Conservation (phyloP, 345 rosid species). For the Camelina sativa region DNA sequence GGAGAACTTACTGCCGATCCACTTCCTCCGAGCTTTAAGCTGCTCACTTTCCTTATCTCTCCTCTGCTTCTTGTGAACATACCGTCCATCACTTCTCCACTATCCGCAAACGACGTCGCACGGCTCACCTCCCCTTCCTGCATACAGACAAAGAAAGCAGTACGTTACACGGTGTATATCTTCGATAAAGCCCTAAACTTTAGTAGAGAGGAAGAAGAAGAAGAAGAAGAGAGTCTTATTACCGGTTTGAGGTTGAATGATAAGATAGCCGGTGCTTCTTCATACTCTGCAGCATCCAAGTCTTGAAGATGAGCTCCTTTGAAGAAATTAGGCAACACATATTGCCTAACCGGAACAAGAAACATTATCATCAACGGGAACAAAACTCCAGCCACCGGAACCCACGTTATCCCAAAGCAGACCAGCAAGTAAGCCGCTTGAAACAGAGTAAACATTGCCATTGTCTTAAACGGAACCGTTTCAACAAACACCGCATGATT, state of each 20-base stretch:
- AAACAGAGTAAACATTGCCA: slow-evolving; percentile 73
- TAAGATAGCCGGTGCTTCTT: slow-evolving; percentile 77
- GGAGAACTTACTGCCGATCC: slow-evolving; percentile 47
- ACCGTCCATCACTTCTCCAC: slow-evolving; percentile 78
- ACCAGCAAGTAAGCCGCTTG: slow-evolving; percentile 75
- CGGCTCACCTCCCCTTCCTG: slow-evolving; percentile 73
- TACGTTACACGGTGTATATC: not conserved
- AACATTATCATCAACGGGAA: slow-evolving; percentile 93
- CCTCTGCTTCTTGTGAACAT: slow-evolving; percentile 88
- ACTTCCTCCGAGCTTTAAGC: slow-evolving; percentile 53
- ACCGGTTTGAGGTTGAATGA: slow-evolving; percentile 70
- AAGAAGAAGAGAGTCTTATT: slow-evolving; percentile 29
- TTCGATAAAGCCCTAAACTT: not conserved
- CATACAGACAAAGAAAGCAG: not conserved
- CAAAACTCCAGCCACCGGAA: slow-evolving; percentile 89
- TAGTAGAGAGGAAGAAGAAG: slow-evolving; percentile 12
- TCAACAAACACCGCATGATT: slow-evolving; percentile 82
- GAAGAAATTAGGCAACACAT: slow-evolving; percentile 79
- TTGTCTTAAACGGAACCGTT: slow-evolving; percentile 86
- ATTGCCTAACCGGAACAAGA: slow-evolving; percentile 87
- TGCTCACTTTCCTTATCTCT: slow-evolving; percentile 70
- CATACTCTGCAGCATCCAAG: slow-evolving; percentile 91
- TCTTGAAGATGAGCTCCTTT: slow-evolving; percentile 92
- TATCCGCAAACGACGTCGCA: slow-evolving; percentile 64
- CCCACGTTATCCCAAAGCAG: slow-evolving; percentile 94